A percentile compares a stretch with the other conserved stretches of the same genome.
Evolutionary conservation across 805 yeast species (phyloP).

Genomic region (Candida mattraensis): DNA sequence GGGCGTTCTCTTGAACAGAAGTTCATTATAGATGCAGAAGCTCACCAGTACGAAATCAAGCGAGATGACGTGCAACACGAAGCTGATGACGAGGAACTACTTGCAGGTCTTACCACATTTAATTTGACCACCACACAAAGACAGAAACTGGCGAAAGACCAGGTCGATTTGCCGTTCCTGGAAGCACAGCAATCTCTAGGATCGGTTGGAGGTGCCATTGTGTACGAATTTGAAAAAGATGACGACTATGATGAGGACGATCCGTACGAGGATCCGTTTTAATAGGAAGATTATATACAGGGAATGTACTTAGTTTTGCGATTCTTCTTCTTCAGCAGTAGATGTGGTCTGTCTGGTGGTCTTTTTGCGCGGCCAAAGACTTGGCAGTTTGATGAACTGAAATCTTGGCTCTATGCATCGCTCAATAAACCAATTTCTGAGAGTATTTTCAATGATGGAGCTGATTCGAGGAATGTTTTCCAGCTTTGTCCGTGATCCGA

Average conservation of each 20-base stretch:
- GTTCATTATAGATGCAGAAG: slow-evolving; percentile 50
- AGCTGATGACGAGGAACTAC: slow-evolving; percentile 47
- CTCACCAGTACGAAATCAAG: slow-evolving; percentile 41
- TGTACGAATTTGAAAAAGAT: slow-evolving; percentile 92
- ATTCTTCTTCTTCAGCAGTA: slow-evolving; percentile 18
- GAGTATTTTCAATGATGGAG: slow-evolving; percentile 74
- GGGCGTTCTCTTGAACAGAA: slow-evolving; percentile 70
- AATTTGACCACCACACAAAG: slow-evolving; percentile 72
- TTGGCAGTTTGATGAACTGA: slow-evolving; percentile 81
- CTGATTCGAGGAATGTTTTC: slow-evolving; percentile 93
- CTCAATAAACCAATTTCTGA: slow-evolving; percentile 88
- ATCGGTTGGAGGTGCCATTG: slow-evolving; percentile 87
- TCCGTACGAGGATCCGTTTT: slow-evolving; percentile 95
- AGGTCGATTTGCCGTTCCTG: slow-evolving; percentile 87
- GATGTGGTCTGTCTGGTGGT: slow-evolving; percentile 44
- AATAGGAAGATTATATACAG: slow-evolving; percentile 16
- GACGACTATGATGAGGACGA: slow-evolving; percentile 98
- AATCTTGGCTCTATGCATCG: slow-evolving; percentile 93
- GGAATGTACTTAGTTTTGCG: slow-evolving; percentile 4
- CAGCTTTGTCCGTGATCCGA: slow-evolving; percentile 89
- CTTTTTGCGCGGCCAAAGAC: slow-evolving; percentile 77
- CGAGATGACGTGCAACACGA: slow-evolving; percentile 31
- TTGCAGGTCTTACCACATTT: slow-evolving; percentile 83
- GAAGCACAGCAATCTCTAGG: slow-evolving; percentile 76
- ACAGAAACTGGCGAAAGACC: slow-evolving; percentile 76